Conservation (phyloP, 345 rosid species). For the Anacardium occidentale region DNA sequence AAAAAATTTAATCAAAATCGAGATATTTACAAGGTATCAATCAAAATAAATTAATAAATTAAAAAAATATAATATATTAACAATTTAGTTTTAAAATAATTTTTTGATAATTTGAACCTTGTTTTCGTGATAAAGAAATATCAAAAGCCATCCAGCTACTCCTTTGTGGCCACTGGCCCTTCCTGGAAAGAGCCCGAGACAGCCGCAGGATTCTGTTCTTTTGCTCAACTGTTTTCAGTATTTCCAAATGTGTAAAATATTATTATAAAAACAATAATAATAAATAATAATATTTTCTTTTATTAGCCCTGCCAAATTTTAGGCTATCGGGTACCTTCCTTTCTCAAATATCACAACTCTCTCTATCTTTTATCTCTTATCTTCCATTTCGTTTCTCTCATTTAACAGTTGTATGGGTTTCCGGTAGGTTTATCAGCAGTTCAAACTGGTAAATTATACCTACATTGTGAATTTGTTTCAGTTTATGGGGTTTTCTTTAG, state of each 20-base stretch:
- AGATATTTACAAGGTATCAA: too few species aligned
- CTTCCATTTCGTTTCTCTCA: conserved; percentile 10
- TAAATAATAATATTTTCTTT: conserved; percentile 22
- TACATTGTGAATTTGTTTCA: conserved; percentile 41
- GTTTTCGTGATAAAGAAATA: too few species aligned
- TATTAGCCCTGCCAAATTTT: conserved; percentile 35
- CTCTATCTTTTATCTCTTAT: conserved; percentile 15
- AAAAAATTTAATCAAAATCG: too few species aligned
- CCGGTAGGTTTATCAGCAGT: conserved; percentile 37
- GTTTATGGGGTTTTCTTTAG: too few species aligned
- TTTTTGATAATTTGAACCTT: too few species aligned
- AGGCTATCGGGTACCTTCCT: conserved; percentile 48
- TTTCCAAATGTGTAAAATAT: conserved; percentile 24
- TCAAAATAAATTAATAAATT: too few species aligned
- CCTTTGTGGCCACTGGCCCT: too few species aligned
- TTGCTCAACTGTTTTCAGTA: conserved; percentile 37
- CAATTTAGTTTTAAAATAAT: too few species aligned
- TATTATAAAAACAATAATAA: neutral
- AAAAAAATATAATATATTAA: too few species aligned
- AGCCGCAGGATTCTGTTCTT: conserved; percentile 68
- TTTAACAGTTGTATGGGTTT: conserved; percentile 11
- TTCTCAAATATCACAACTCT: conserved; percentile 43
- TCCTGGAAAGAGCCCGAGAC: conserved; percentile 43
- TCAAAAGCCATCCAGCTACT: too few species aligned
- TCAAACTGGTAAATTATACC: conserved; percentile 41